A percentile compares a stretch with the other conserved stretches of the same genome.
phyloP scores from a whole-genome alignment of 495 filamentous ascomycete genomes.

The Aspergillus olivimuriae region DNA sequence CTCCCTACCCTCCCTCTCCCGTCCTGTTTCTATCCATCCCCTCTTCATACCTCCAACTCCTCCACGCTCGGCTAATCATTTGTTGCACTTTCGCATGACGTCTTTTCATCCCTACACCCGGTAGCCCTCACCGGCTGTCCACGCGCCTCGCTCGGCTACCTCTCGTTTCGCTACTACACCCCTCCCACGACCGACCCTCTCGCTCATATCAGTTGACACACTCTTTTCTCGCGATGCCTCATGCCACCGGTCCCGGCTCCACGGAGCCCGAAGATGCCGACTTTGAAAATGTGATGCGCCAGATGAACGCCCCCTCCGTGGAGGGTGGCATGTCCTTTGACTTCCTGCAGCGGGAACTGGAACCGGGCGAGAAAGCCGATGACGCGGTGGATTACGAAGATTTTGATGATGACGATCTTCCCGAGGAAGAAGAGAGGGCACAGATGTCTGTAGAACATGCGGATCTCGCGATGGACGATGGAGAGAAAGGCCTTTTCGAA shows the following conservation, averaged over 20 bases:
- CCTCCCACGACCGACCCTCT: neutral
- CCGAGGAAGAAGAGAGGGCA: constrained; percentile 54
- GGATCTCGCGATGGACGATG: constrained; percentile 3
- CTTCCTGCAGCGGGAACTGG: constrained; percentile 44
- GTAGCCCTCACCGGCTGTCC: neutral
- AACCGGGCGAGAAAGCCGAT: constrained; percentile 66
- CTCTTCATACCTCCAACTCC: neutral
- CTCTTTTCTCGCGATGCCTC: constrained; percentile 34
- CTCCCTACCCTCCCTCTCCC: neutral
- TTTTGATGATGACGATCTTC: constrained; percentile 66
- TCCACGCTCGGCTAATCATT: too few species aligned
- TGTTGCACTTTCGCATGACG: too few species aligned
- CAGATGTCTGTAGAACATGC: constrained; percentile 5
- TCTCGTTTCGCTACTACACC: neutral
- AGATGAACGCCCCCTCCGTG: constrained; percentile 36
- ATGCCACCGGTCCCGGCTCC: constrained; percentile 33
- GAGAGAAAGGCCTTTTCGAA: constrained; percentile 12
- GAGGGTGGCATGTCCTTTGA: constrained; percentile 34
- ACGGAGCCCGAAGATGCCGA: constrained; percentile 35
- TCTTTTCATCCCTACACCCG: neutral
- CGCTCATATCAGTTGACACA: neutral
- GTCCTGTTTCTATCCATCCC: neutral
- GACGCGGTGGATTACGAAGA: constrained; percentile 86
- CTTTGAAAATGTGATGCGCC: constrained; percentile 46
- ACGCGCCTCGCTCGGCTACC: neutral